Conservation (phyloP, 2,329 filamentous ascomycete genomes). For the Tolypocladium capitatum region DNA sequence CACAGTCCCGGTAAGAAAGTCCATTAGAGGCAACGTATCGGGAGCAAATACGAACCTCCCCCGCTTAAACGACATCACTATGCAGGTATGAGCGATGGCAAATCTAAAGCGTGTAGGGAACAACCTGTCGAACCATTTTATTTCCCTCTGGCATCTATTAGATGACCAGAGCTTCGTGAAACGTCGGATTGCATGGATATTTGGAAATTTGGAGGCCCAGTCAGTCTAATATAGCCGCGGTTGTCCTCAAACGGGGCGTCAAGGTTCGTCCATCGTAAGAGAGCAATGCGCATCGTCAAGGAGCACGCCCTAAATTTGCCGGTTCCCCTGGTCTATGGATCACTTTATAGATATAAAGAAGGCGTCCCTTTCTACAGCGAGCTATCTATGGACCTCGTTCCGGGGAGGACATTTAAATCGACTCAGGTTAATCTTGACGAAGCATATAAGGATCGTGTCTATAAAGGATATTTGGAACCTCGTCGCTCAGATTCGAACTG, state of each 20-base stretch:
- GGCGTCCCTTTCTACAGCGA: slow-evolving; percentile 1
- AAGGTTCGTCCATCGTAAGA: slow-evolving; percentile 5
- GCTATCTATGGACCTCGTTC: slow-evolving; percentile 4
- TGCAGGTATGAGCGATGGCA: not conserved
- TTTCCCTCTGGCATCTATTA: not conserved
- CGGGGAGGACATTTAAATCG: slow-evolving; percentile 2
- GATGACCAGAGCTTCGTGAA: not conserved
- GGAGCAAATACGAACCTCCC: too few species aligned
- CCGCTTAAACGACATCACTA: not conserved
- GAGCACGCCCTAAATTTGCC: slow-evolving; percentile 2
- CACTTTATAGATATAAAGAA: not conserved
- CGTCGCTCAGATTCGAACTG: slow-evolving; percentile 3
- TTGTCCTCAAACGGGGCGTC: slow-evolving; percentile 5
- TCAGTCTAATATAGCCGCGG: slow-evolving; percentile 4
- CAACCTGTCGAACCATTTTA: too few species aligned
- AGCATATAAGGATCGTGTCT: slow-evolving; percentile 4
- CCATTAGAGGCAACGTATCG: too few species aligned
- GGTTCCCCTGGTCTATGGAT: slow-evolving; percentile 2
- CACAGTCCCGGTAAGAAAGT: too few species aligned
- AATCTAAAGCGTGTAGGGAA: not conserved
- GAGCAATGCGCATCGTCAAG: slow-evolving; percentile 4
- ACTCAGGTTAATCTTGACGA: slow-evolving; percentile 3
- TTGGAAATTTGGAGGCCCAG: slow-evolving; percentile 1
- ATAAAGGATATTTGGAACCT: slow-evolving; percentile 5
- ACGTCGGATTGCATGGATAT: slow-evolving; percentile 1